A percentile compares a stretch with the other conserved stretches of the same genome.
These are phyloP conservation scores for Saccharum hybrid DNA, from an alignment of 202 grass and related monocot species.

Conservation along the genomic window DNA sequence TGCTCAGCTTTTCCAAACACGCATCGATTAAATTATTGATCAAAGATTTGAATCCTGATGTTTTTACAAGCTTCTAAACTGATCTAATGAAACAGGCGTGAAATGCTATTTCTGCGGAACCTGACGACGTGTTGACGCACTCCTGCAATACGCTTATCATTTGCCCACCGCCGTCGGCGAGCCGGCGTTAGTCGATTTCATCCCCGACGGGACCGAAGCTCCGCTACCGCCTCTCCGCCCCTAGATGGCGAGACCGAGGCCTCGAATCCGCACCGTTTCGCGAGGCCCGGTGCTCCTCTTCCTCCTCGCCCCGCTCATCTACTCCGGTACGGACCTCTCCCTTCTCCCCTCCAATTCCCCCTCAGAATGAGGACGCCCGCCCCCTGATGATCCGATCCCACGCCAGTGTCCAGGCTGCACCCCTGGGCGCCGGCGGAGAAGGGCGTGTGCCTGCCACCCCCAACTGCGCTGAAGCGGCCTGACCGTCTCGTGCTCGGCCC, in stretches of 20 bases:
- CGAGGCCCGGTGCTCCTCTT: constrained; percentile 50
- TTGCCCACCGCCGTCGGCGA: background rate
- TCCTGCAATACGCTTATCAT: background rate
- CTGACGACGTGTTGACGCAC: no score
- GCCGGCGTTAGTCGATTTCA: no score
- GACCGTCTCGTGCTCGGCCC: constrained; percentile 65
- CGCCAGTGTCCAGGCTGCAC: constrained; percentile 64
- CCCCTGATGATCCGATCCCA: constrained; percentile 39
- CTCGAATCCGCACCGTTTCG: constrained; percentile 33
- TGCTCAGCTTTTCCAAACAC: no score
- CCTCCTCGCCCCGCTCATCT: constrained; percentile 59
- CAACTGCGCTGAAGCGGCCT: constrained; percentile 26
- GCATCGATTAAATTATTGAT: no score
- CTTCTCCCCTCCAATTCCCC: background rate
- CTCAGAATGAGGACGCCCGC: background rate
- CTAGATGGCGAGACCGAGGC: constrained; percentile 53
- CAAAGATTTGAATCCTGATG: no score
- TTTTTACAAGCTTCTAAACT: no score
- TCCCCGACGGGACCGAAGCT: background rate
- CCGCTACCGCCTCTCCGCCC: background rate
- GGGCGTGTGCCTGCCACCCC: constrained; percentile 26
- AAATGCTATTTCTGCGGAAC: constrained; percentile 5
- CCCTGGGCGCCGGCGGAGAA: constrained; percentile 48
- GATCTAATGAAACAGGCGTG: background rate
- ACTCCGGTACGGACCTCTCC: constrained; percentile 50